Base-by-base conservation (phyloP, 2,329 filamentous ascomycete genomes). In the Aspergillus aculeatinus region DNA sequence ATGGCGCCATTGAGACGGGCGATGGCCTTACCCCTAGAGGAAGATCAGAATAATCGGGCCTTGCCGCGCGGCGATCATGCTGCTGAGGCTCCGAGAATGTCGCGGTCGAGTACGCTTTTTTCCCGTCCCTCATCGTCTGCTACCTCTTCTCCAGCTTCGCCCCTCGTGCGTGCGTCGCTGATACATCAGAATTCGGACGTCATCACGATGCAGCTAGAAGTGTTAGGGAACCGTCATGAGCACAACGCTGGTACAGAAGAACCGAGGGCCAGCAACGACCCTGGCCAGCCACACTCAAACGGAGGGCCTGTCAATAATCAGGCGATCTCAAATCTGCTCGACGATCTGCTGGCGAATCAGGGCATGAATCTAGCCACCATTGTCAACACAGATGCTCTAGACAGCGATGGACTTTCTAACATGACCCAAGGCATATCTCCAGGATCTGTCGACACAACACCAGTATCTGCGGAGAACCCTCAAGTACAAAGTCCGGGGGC, bases 151-250 rank as follows among this genome's bases (percentile, higher is more conserved):
- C 75, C 74, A 29, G 71, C 71, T 6, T 79, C 77, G 4, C 77
- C 77, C 51, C 76, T 71, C 5, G 75, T 79, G 21, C 69, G 77
- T 51, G 77, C 77, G 29, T 79, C 77, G 1, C 65, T 79, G 25
- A 74, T 79, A 19, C 76, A 78, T 60, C 76, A 77, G 50, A 76
- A 76, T 56, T 74, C 77, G 1, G 76, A 78, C 59, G 69, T 77
- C 2, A 77, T 79, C 51, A 79, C 77, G 4, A 79, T 79, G 77
- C 76, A 79, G 53, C 62, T 79, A 44, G 76, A 79, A 54, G 64
- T 79, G 9, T 58, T 78, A 50, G 72, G 72, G 9, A 74, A 72
- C 55, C 74, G 70, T 35, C 69, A 65, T 54, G 58, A 65, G 3
- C 65, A 68, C 27, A 59, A 63, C 23, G 65, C 68, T 11, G 54